Percentiles rank a stretch among this genome's conserved stretches.
phyloP scores from a whole-genome alignment of 208 protist species.

The Crithidia sp. region DNA sequence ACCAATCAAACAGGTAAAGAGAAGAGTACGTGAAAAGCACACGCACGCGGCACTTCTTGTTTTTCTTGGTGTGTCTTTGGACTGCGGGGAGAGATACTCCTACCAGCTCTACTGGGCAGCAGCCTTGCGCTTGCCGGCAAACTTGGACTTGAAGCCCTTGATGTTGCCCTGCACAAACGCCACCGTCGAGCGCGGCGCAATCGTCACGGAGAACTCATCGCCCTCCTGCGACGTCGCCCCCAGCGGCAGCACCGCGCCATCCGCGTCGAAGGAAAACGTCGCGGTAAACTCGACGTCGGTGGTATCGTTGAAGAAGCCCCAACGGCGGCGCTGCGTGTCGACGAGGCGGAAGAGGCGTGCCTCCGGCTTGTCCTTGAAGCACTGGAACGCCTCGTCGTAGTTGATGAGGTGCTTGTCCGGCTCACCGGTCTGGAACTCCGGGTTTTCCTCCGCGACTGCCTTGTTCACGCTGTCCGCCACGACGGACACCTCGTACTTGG shows the following conservation, averaged over 20 bases:
- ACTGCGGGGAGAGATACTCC: too few species aligned
- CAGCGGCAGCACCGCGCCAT: conserved; percentile 10
- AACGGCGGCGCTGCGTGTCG: conserved; percentile 39
- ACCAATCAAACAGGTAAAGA: too few species aligned
- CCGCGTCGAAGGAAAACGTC: conserved; percentile 24
- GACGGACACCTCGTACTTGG: conserved; percentile 60
- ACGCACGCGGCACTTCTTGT: too few species aligned
- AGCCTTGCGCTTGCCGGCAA: conserved; percentile 26
- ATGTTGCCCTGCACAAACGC: conserved; percentile 58
- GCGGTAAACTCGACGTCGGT: conserved; percentile 19
- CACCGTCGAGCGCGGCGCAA: conserved; percentile 50
- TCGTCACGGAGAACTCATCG: conserved; percentile 36
- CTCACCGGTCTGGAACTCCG: conserved; percentile 49
- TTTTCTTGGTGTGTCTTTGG: too few species aligned
- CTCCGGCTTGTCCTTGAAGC: conserved; percentile 70
- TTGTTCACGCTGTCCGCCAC: conserved; percentile 57
- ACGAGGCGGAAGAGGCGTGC: conserved; percentile 76
- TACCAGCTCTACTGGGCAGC: not conserved
- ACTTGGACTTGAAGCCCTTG: conserved; percentile 54
- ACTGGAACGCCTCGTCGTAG: conserved; percentile 59
- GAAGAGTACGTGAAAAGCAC: too few species aligned
- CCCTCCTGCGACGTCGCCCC: conserved; percentile 36
- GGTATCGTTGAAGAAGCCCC: conserved; percentile 81
- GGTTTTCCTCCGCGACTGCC: conserved; percentile 45
- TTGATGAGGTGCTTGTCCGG: conserved; percentile 55